Evolutionary conservation across 176 grass and related monocot species (phyloP), one percentile per base, ranked within the genome.

Genomic region (Melocanna baccifera): DNA sequence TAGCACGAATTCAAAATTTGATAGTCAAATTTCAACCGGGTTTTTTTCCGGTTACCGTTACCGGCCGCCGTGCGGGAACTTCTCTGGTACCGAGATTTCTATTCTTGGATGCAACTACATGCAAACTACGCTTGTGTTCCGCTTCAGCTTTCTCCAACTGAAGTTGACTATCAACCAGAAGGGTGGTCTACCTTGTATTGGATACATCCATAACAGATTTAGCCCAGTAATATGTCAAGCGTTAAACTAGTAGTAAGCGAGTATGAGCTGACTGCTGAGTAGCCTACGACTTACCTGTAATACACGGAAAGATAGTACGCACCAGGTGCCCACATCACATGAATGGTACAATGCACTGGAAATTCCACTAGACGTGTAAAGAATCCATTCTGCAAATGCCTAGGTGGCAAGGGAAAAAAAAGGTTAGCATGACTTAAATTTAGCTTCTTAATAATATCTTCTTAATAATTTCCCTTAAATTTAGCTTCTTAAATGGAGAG

Each of bases 261-360:
- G 6, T 37, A 56, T 66, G 11, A n/a, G n/a, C n/a, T n/a, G n/a
- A n/a, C n/a, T 34, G 34, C 15, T 71, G 19, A 82, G 40, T 86
- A 52, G 19, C 65, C 32, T 34, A 4, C 3, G 32, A 34, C 32
- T 74, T 91, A 95, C 96, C 87, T 95, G 96, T 76, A 98, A 81
- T 79, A 94, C 96, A 90, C 56, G 93, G 74, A 98, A 95, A 67
- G 93, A 92, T 48, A 98, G 61, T 83, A 98, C 76, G 67, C 96
- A 98, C 96, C 93, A 98, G 65, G 93, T 98, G 26, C 93, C 96
- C 72, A 93, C 87, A 86, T 98, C 96, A 83, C 96, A 98, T 76
- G 96, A 90, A 90, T 98, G 96, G 71, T 98, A 95, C 64, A 98
- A 77, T 50, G 86, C 91, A 71, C 96, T 98, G 63, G 91, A 95